Conservation (phyloP, 495 filamentous ascomycete genomes). For the Hyaloscypha variabilis region DNA sequence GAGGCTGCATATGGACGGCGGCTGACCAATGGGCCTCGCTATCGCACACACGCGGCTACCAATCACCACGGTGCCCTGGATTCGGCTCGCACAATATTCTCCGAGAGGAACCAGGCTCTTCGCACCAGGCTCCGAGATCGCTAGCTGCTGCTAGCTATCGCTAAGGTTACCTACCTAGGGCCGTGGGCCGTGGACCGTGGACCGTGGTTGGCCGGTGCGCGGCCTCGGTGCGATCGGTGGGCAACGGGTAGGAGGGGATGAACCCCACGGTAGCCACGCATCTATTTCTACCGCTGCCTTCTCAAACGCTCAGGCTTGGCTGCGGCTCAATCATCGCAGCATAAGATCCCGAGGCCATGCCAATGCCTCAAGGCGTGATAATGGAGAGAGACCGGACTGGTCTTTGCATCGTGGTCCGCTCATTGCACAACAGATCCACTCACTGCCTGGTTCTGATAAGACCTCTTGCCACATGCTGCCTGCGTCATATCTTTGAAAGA, state of each 20-base stretch:
- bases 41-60: neutral
- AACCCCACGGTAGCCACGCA: no score
- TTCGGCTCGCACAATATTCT: neutral
- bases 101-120: neutral
- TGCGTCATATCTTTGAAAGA: neutral
- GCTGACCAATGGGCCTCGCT: neutral
- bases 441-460: neutral
- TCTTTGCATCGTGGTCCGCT: neutral
- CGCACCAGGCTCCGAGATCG: constrained; percentile 15
- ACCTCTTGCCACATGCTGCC: neutral
- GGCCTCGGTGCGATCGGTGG: no score
- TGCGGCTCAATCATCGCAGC: neutral
- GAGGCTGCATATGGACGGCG: constrained; percentile 4
- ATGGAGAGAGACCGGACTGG: constrained; percentile 14
- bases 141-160: no score
- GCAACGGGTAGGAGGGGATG: no score
- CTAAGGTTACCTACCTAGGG: no score
- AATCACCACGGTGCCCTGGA: constrained; percentile 1
- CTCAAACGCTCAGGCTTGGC: no score
- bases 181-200: no score
- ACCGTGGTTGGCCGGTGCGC: no score
- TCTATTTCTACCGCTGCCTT: no score
- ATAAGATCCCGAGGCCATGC: neutral
- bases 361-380: constrained; percentile 1
- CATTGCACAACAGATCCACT: neutral